These are phyloP conservation scores for Senna tora DNA, from an alignment of 306 rosid genomes.

Conservation along the genomic window DNA sequence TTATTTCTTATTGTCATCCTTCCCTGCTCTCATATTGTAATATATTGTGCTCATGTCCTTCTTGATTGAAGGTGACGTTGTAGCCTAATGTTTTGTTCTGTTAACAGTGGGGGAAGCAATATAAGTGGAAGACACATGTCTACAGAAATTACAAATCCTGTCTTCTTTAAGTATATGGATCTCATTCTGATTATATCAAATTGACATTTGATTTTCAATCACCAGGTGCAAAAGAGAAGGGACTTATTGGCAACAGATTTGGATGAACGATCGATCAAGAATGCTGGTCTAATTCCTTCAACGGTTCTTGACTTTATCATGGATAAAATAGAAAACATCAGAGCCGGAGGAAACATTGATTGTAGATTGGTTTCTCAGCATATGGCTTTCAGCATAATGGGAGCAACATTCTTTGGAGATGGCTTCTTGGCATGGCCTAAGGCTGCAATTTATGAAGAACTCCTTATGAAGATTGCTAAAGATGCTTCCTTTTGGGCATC, in stretches of 20 bases:
- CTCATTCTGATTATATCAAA: constrained; percentile 27
- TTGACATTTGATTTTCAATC: constrained; percentile 30
- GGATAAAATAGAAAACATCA: constrained; percentile 52
- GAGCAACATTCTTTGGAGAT: constrained; percentile 75
- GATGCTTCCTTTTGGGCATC: constrained; percentile 86
- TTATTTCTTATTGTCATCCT: neutral
- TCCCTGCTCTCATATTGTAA: neutral
- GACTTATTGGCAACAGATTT: constrained; percentile 56
- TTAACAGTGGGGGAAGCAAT: neutral
- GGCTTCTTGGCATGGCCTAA: constrained; percentile 72
- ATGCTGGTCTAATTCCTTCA: constrained; percentile 47
- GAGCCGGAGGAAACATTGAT: constrained; percentile 50
- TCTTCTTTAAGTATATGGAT: constrained; percentile 13
- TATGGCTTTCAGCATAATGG: constrained; percentile 82
- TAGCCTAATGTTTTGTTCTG: constrained; percentile 18
- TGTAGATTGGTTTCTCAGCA: constrained; percentile 68
- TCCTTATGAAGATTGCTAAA: constrained; percentile 76
- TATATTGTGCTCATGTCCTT: constrained; percentile 1
- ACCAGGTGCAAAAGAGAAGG: constrained; percentile 68
- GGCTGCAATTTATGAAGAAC: constrained; percentile 77
- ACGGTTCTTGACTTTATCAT: constrained; percentile 56
- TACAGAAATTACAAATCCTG: constrained; percentile 15
- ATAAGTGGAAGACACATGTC: neutral
- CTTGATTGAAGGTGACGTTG: neutral
- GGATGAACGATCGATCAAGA: constrained; percentile 50